phyloP scores from a whole-genome alignment of 2,329 filamentous ascomycete genomes.

The Fusarium transvaalense region DNA sequence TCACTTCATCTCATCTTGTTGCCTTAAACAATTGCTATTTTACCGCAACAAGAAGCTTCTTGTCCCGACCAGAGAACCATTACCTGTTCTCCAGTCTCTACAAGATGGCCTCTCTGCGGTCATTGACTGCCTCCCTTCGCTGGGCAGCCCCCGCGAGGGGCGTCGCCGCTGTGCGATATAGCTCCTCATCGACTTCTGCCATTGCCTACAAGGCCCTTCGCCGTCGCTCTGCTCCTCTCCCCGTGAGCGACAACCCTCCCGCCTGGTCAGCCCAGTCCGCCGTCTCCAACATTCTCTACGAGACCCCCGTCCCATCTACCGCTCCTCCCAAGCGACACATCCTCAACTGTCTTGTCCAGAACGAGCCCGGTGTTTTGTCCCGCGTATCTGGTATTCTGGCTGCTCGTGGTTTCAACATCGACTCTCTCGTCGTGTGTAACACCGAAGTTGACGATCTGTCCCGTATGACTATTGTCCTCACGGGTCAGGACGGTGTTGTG shows the following conservation, averaged over 20 bases:
- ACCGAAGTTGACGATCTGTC: constrained; percentile 97
- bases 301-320: constrained; percentile 87
- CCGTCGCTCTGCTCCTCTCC: constrained; percentile 86
- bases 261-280: constrained; percentile 93
- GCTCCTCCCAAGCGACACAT: constrained; percentile 93
- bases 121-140: constrained; percentile 57
- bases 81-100: constrained; percentile 37
- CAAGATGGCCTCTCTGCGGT: constrained; percentile 62
- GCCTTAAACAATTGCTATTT: constrained; percentile 34
- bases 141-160: constrained; percentile 50
- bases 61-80: constrained; percentile 44
- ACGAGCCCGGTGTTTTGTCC: constrained; percentile 96
- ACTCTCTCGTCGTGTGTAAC: constrained; percentile 96
- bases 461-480: constrained; percentile 98
- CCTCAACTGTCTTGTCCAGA: constrained; percentile 98
- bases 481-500: constrained; percentile 95
- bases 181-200: constrained; percentile 81
- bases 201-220: constrained; percentile 98
- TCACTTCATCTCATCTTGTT: constrained; percentile 36
- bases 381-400: constrained; percentile 96
- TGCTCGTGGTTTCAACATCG: constrained; percentile 98
- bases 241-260: constrained; percentile 80
- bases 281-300: constrained; percentile 98
- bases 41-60: constrained; percentile 44
- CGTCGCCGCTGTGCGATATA: constrained; percentile 53